These are phyloP conservation scores for Triadica sebifera DNA, from an alignment of 345 rosid genomes.

Conservation along the genomic window DNA sequence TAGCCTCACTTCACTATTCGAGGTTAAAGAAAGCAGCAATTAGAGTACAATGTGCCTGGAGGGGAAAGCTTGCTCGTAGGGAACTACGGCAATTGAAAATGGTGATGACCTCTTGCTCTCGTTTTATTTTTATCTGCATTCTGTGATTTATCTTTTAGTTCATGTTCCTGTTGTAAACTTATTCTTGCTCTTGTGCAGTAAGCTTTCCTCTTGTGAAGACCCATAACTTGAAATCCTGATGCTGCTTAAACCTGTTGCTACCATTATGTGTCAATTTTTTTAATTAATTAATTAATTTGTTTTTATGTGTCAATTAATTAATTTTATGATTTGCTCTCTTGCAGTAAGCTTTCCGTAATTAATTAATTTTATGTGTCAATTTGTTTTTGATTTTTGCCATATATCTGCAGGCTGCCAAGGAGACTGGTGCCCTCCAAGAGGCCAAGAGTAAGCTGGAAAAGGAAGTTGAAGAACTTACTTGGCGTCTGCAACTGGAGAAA, in stretches of 20 bases:
- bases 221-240: not conserved
- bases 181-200: not conserved
- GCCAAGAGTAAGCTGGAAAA: constrained; percentile 93
- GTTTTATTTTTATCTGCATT: not conserved
- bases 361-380: not conserved
- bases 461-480: constrained; percentile 97
- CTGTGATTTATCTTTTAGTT: not conserved
- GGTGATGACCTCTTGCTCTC: constrained; percentile 29
- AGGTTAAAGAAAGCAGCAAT: constrained; percentile 73
- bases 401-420: constrained; percentile 77
- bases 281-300: too few relatives aligned
- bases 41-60: constrained; percentile 84
- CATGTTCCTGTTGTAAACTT: not conserved
- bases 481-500: constrained; percentile 92
- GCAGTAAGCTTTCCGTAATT: not conserved
- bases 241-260: not conserved
- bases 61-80: constrained; percentile 80
- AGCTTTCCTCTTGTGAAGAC: not conserved
- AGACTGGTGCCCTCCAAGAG: constrained; percentile 98
- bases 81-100: constrained; percentile 82
- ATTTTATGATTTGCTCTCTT: too few relatives aligned
- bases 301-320: too few relatives aligned
- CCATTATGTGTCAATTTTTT: not conserved
- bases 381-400: not conserved
- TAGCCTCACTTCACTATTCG: constrained; percentile 54